phyloP scores from a whole-genome alignment of 1,284 basidiomycete genomes.

The Ceratobasidium sp. region DNA sequence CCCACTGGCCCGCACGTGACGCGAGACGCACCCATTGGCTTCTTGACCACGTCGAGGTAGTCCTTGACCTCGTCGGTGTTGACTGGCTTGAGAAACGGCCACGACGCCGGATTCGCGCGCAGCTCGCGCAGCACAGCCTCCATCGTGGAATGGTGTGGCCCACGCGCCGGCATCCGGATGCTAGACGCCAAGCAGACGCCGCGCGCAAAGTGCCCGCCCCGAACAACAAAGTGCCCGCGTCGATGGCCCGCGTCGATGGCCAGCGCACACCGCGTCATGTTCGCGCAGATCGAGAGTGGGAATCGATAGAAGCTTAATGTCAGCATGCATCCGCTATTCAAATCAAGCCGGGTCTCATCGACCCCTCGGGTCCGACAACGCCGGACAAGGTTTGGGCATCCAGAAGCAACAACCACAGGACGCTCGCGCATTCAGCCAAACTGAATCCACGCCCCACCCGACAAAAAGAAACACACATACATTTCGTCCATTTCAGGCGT shows the following conservation, averaged over 20 bases:
- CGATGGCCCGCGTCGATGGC: not conserved
- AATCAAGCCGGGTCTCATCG: conserved; percentile 50
- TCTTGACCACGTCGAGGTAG: conserved; percentile 90
- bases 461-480: conserved; percentile 59
- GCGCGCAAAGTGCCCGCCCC: conserved; percentile 8
- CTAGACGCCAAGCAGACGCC: conserved; percentile 49
- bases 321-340: conserved; percentile 67
- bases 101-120: conserved; percentile 81
- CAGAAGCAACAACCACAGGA: no score
- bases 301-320: not conserved
- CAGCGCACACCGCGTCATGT: not conserved
- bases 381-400: conserved; percentile 59
- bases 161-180: conserved; percentile 64
- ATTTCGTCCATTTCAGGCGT: conserved; percentile 84
- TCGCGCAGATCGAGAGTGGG: not conserved
- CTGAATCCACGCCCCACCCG: conserved; percentile 9
- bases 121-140: conserved; percentile 87
- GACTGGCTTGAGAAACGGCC: conserved; percentile 90
- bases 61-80: conserved; percentile 86
- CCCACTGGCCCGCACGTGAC: not conserved
- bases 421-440: no score
- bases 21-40: conserved; percentile 86
- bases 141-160: conserved; percentile 72
- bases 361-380: conserved; percentile 15
- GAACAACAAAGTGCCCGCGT: not conserved